A percentile compares a stretch with the other conserved stretches of the same genome.
phyloP scores from a whole-genome alignment of 345 rosid species.

The Linum tenue region DNA sequence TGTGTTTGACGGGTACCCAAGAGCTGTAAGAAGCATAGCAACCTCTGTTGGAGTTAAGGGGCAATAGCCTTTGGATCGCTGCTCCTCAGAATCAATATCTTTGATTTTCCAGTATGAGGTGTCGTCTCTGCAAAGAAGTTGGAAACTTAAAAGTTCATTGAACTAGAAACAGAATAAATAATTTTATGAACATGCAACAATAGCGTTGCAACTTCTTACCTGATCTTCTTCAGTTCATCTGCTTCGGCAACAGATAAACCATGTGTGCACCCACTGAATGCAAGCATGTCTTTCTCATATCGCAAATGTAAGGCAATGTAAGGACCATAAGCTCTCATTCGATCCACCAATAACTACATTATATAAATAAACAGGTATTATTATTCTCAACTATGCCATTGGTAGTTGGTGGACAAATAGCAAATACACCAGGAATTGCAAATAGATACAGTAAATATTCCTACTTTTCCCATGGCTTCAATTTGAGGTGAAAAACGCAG shows the following conservation, averaged over 20 bases:
- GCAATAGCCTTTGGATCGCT: conserved; percentile 75
- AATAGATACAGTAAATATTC: neutral
- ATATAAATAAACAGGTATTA: neutral
- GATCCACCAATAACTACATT: conserved; percentile 64
- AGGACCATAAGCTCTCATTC: conserved; percentile 73
- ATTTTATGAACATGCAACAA: neutral
- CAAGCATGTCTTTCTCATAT: conserved; percentile 85
- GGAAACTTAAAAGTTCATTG: neutral
- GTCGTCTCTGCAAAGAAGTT: conserved; percentile 38
- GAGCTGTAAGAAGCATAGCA: conserved; percentile 61
- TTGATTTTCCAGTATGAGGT: conserved; percentile 80
- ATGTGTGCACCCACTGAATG: conserved; percentile 82
- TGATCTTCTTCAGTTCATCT: conserved; percentile 61
- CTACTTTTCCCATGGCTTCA: conserved; percentile 74
- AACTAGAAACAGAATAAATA: neutral
- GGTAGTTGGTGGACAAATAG: neutral
- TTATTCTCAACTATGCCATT: conserved; percentile 3
- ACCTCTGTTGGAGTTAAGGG: conserved; percentile 90
- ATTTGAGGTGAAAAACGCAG: conserved; percentile 68
- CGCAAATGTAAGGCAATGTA: conserved; percentile 76
- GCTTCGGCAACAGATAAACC: conserved; percentile 67
- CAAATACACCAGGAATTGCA: neutral
- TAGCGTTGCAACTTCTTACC: conserved; percentile 28
- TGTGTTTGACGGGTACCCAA: conserved; percentile 68
- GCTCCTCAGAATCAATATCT: conserved; percentile 65